phyloP scores from a whole-genome alignment of 164 flowering plant species.

The Magnolia officinalis region DNA sequence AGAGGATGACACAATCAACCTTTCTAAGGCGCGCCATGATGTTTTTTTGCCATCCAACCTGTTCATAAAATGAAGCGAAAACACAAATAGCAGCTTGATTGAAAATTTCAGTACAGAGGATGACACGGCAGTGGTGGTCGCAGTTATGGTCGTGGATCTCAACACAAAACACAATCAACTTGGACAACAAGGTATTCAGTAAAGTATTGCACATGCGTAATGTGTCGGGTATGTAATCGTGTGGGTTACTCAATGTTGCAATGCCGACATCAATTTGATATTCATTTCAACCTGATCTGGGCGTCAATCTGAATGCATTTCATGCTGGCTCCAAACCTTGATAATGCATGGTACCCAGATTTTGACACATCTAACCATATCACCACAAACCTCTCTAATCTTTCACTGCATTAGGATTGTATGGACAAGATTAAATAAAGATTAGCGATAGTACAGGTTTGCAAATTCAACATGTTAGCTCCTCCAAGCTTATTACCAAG shows the following conservation, averaged over 20 bases:
- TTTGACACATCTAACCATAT: not conserved
- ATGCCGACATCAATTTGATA: not conserved
- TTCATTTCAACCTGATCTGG: not conserved
- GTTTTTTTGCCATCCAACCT: too few species aligned
- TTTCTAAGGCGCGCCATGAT: too few species aligned
- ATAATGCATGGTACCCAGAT: constrained; percentile 4
- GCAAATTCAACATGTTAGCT: not conserved
- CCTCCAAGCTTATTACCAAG: not conserved
- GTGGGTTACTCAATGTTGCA: not conserved
- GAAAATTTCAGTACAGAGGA: too few species aligned
- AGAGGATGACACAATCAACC: not conserved
- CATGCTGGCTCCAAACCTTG: not conserved
- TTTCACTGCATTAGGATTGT: not conserved
- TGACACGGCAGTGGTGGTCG: not conserved
- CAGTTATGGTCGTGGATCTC: not conserved
- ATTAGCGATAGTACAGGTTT: not conserved
- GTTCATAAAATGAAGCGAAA: too few species aligned
- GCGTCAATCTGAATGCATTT: not conserved
- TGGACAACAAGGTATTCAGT: not conserved
- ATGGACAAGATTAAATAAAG: not conserved
- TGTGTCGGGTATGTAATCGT: not conserved
- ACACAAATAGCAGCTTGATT: too few species aligned
- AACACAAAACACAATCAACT: not conserved
- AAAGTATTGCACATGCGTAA: too few species aligned
- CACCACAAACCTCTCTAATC: not conserved